Evolutionary conservation across 2,329 filamentous ascomycete species (phyloP).

Genomic region (Colletotrichum lindemuthianum): DNA sequence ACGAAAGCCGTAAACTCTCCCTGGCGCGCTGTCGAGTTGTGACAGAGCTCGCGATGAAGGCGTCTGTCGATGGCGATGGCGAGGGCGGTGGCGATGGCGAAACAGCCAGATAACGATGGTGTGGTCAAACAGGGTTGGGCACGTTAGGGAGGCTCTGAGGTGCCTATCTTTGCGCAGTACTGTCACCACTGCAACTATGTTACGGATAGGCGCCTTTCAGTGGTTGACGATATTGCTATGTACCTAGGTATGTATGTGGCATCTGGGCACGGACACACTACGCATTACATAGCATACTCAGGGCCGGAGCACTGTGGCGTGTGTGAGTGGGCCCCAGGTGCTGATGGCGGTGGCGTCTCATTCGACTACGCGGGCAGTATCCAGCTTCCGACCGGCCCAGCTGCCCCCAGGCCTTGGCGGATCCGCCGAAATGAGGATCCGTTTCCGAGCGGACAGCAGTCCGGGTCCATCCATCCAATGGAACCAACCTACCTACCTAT

Average conservation of each 20-base stretch:
- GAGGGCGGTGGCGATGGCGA: not conserved
- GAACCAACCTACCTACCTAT: too few relatives aligned
- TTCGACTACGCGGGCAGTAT: constrained; percentile 24
- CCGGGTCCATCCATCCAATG: constrained; percentile 17
- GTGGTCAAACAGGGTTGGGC: too few relatives aligned
- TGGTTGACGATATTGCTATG: too few relatives aligned
- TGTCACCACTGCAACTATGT: too few relatives aligned
- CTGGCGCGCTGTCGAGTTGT: not conserved
- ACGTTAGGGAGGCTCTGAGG: too few relatives aligned
- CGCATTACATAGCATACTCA: too few relatives aligned
- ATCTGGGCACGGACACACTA: too few relatives aligned
- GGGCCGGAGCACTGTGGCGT: too few relatives aligned
- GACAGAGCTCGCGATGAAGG: constrained; percentile 13
- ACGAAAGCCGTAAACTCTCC: not conserved
- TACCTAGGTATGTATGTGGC: too few relatives aligned
- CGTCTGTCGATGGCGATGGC: constrained; percentile 9
- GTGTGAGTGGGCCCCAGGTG: not conserved
- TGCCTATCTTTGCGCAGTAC: too few relatives aligned
- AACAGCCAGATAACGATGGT: not conserved
- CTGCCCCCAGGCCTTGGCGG: constrained; percentile 10
- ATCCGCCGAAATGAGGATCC: constrained; percentile 25
- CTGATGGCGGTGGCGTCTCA: constrained; percentile 17
- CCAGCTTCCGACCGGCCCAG: not conserved
- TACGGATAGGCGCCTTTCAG: too few relatives aligned
- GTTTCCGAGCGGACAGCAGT: constrained; percentile 10